Base-by-base conservation (phyloP, 2,329 filamentous ascomycete genomes). In the Trichoderma atrobrunneum region DNA sequence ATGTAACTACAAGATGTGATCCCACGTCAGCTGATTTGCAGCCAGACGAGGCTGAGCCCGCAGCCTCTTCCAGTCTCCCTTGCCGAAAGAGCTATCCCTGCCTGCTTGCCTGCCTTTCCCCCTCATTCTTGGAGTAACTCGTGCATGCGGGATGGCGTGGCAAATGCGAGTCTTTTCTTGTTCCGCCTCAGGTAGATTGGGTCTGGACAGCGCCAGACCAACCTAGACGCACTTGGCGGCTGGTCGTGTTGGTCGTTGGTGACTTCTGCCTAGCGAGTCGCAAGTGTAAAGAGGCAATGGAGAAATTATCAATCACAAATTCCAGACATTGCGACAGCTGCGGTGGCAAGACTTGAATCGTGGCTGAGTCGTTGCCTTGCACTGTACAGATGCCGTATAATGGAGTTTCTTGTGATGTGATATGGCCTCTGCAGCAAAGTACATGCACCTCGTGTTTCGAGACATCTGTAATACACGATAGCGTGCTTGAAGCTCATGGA, bases 11-110 rank as follows among this genome's bases (percentile, higher is more conserved):
- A 48, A 28, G 26, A 59, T 6, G 28, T 60, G 36, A 60, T 70
- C 67, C 67, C 67, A 70, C 67, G 67, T 70, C 57, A 70, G 67
- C 67, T 70, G 67, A 70, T 70, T 61, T 62, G 67, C 67, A 62
- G 67, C 57, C 28, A 62, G 67, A 70, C 67, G 67, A 70, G 67
- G 67, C 67, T 70, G 67, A 70, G 67, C 39, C 48, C 63, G 32
- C 11, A 70, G 67, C 67, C 57, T 70, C 57, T 54, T 62, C 57
- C 21, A 70, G 39, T 48, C 66, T 34, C 66, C 66, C 67, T 61
- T 62, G 21, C 66, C n/a, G 7, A 30, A 66, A 21, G 14, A 51
- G 48, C 51, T 54, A 67, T 51, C 57, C 39, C 57, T 69, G 57
- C 36, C 36, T 36, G n/a, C n/a, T n/a, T n/a, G n/a, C n/a, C n/a